Evolutionary conservation across 2,329 filamentous ascomycete species (phyloP), one percentile per base, ranked within the genome.

Genomic region (Didymellaceae sp.): DNA sequence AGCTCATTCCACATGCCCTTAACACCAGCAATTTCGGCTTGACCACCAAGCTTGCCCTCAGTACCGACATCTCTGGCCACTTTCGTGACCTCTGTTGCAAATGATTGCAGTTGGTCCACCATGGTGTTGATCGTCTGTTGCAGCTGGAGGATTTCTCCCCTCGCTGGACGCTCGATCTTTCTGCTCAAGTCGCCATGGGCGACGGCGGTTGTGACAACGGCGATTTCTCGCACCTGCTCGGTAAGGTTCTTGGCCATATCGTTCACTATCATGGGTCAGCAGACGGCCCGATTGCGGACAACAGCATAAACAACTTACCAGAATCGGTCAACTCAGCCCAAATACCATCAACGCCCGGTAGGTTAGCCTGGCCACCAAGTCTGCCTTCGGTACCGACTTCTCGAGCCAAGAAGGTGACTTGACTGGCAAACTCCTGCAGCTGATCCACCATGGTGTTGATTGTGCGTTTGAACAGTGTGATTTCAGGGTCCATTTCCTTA

Each of bases 361-460:
- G 93, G 72, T 91, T 88, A 52, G 93, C 93, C 73, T 97, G 93
- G 33, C 93, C 93, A 65, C 93, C 93, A 32, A 97, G 86, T 57
- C 94, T 88, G 68, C 93, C 93, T 74, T 97, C 92, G 10, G 93
- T 97, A 63, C 93, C 93, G 78, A 97, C 93, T 75, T 97, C 93
- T 73, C 91, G 89, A 44, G 93, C 93, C 62, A 97, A 87, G 61
- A 91, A 88, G 25, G 93, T 97, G 67, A 97, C 93, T 77, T 97
- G 92, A 74, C 90, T 95, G 59, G 93, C 93, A 74, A 97, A 97
- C 53, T 95, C 90, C 72, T 97, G 92, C 52, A 97, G 82, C 75
- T 97, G 93, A 71, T 97, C 93, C 85, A 97, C 96, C 93, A 97
- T 97, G 61, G 90, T 95, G 74, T 97, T 97, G 78, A 97, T 97